Conservation (phyloP, 139 green algal species). For the Chlorella vulgaris region DNA sequence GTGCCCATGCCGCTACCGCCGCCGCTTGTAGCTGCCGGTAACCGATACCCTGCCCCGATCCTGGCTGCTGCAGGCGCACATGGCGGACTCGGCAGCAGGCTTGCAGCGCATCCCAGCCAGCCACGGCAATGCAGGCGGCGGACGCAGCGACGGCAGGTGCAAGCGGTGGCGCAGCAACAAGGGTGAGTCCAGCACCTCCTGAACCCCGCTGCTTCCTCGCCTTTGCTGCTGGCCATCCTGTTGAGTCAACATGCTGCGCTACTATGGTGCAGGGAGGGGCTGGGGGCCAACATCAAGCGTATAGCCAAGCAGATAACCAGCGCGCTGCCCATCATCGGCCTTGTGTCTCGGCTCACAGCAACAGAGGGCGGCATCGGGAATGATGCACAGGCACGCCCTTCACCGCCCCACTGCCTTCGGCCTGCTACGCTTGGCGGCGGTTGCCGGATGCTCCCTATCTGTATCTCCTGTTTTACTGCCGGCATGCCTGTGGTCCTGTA, state of each 20-base stretch:
- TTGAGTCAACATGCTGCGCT: too few relatives aligned
- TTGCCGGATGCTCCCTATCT: too few relatives aligned
- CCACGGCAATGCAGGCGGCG: not conserved
- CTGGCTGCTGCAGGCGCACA: not conserved
- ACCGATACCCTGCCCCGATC: not conserved
- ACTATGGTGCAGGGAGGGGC: not conserved
- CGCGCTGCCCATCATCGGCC: constrained; percentile 73
- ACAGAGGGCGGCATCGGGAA: constrained; percentile 78
- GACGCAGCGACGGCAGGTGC: not conserved
- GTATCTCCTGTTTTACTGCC: too few relatives aligned
- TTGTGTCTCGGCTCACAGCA: constrained; percentile 67
- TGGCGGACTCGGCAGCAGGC: not conserved
- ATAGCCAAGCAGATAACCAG: constrained; percentile 71
- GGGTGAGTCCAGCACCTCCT: too few relatives aligned
- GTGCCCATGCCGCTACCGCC: not conserved
- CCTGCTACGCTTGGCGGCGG: too few relatives aligned
- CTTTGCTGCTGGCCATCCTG: too few relatives aligned
- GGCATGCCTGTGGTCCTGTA: too few relatives aligned
- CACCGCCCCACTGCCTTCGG: not conserved
- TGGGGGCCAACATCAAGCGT: constrained; percentile 49
- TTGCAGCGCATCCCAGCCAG: not conserved
- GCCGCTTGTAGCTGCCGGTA: not conserved
- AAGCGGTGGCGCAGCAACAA: not conserved
- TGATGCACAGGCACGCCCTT: constrained; percentile 60
- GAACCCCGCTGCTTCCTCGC: too few relatives aligned